Conservation (phyloP, 306 rosid species). For the Lathyrus aphaca region DNA sequence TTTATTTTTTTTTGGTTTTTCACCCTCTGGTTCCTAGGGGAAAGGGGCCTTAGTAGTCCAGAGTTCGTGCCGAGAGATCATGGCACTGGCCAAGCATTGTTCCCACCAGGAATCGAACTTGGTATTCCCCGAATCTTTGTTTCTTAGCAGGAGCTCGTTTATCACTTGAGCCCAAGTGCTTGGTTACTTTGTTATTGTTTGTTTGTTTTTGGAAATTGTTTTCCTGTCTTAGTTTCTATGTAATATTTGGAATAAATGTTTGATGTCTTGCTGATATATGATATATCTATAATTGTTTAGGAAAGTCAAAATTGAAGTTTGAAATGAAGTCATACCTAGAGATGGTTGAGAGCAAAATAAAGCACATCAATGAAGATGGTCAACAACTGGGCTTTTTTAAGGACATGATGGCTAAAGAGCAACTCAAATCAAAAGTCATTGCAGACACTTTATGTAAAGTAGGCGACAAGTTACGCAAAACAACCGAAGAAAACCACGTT, state of each 20-base stretch:
- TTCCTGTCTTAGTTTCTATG: neutral
- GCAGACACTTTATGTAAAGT: slow-evolving; percentile 40
- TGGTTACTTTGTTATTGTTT: no score
- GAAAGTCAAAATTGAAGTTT: slow-evolving; percentile 48
- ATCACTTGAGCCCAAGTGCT: no score
- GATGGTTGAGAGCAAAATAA: slow-evolving; percentile 54
- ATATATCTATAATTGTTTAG: slow-evolving; percentile 29
- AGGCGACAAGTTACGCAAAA: slow-evolving; percentile 47
- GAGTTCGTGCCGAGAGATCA: no score
- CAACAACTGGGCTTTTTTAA: slow-evolving; percentile 49
- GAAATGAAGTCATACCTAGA: slow-evolving; percentile 56
- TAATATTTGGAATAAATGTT: slow-evolving; percentile 14
- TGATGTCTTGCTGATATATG: slow-evolving; percentile 2
- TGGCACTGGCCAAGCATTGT: no score
- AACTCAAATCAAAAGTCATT: slow-evolving; percentile 43
- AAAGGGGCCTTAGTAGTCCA: no score
- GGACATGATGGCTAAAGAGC: slow-evolving; percentile 43
- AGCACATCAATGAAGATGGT: slow-evolving; percentile 44
- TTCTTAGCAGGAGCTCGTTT: no score
- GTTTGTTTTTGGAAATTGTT: neutral
- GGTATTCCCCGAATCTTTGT: no score
- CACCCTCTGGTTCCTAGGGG: no score
- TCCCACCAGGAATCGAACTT: no score
- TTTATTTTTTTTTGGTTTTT: slow-evolving; percentile 8
- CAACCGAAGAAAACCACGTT: slow-evolving; percentile 42